phyloP scores from a whole-genome alignment of 1,139 yeast genomes.

The Diutina sp. region DNA sequence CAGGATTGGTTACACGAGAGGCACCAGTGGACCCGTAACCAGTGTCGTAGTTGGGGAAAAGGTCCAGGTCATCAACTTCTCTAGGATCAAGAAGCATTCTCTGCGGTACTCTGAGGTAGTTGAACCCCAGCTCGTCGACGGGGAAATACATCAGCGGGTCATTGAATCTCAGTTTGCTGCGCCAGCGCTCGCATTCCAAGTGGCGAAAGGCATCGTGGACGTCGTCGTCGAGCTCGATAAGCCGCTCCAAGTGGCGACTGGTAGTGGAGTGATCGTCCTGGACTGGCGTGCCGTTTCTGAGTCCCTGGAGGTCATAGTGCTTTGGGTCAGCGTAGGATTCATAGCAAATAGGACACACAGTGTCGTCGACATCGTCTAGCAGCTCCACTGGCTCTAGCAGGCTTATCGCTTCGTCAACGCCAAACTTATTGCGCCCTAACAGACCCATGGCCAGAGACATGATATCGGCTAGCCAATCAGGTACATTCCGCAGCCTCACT shows the following conservation, averaged over 20 bases:
- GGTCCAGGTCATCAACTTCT: slow-evolving; percentile 14
- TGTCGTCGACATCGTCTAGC: slow-evolving; percentile 9
- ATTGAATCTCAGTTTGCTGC: slow-evolving; percentile 10
- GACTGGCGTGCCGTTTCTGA: not conserved
- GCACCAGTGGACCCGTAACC: slow-evolving; percentile 8
- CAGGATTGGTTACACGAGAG: slow-evolving; percentile 7
- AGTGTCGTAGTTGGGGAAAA: slow-evolving; percentile 16
- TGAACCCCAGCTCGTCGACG: slow-evolving; percentile 17
- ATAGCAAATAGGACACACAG: slow-evolving; percentile 32
- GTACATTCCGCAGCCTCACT: slow-evolving; percentile 12
- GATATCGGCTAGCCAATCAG: slow-evolving; percentile 27
- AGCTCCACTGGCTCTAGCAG: slow-evolving; percentile 17
- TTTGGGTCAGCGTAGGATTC: slow-evolving; percentile 13
- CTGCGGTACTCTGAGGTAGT: slow-evolving; percentile 23
- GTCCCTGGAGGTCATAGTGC: not conserved
- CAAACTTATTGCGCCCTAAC: slow-evolving; percentile 19
- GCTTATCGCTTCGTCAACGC: slow-evolving; percentile 29
- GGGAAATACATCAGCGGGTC: slow-evolving; percentile 31
- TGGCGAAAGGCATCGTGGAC: slow-evolving; percentile 1
- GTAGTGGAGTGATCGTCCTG: not conserved
- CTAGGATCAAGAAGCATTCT: slow-evolving; percentile 14
- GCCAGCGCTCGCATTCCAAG: slow-evolving; percentile 2
- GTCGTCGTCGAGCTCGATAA: not conserved
- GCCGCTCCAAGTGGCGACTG: not conserved
- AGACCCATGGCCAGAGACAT: slow-evolving; percentile 23